Base-by-base conservation (phyloP, 352 stramenopile genomes). In the Pythium insidiosum region DNA sequence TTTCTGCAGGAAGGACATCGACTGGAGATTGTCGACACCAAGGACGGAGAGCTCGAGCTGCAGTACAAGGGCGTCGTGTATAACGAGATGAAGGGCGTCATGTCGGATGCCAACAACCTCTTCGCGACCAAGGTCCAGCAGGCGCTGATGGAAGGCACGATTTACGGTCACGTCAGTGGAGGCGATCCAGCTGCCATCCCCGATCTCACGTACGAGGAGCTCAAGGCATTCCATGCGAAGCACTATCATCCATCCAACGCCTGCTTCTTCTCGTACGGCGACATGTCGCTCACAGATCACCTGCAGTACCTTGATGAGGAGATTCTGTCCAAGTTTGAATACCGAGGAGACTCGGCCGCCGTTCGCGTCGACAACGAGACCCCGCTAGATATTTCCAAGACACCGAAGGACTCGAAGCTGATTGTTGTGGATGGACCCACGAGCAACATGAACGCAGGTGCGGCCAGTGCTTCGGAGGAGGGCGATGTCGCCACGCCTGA, bases 31-130 rank as follows among this genome's bases (percentile, higher is more conserved):
- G 61, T 58, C 22, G 50, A 68, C 4, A 54, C 63, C 2, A 66
- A 65, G 4, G 47, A 45, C 13, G 53, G 54, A 40, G 58, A 76
- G 21, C 51, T 59, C 19, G 49, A 74, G 22, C 63, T 91, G 6
- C 46, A 75, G 25, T 84, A 80, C 56, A 91, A 91, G 49, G 96
- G 96, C 35, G 95, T 99, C n/a, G 96, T 99, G n/a, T 97, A 97
- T 61, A 99, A 99, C 58, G 96, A 99, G 72, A 99, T 99, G 96
- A 99, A 99, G 63, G 95, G 96, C 36, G 92, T 98, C 5, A 94
- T 99, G 50, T 98, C 89, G 12, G 94, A 90, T 48, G 90, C 91
- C 38, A 93, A 97, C 63, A 97, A 90, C 29, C 63, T 98, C 13
- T 84, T 98, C 36, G 77, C 72, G 23, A 89, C 88, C 25, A 86